Evolutionary conservation across 345 rosid genomes (phyloP), one percentile per base, ranked within the genome.

Genomic region (Citrus sinensis): DNA sequence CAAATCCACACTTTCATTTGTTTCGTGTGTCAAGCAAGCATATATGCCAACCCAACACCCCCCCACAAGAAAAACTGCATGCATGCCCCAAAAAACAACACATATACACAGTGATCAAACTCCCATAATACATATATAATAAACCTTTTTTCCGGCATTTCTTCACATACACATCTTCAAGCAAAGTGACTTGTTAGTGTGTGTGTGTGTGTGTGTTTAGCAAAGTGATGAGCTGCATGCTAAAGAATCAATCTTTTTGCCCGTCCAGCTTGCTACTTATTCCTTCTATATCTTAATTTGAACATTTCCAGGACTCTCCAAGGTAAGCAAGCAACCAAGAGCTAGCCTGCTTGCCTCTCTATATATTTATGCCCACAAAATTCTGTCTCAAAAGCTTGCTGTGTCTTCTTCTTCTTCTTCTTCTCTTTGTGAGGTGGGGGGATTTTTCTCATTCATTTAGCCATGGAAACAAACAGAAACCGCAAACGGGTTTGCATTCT

Each of bases 11-110:
- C 74, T 80, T 75, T 82, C 60, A 81, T 49, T 76, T 77, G 83
- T 86, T 85, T 40, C 76, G 76, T 58, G 61, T 78, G 82, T 78
- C 88, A 92, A 92, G 94, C 94, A 90, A 92, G 94, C 91, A 92
- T 90, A 92, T 89, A 92, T 92, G 83, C 96, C 82, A 56, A 64
- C 39, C 34, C 55, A 24, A 14, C 71, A 67, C 30, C 9, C 56
- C 34, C 22, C 34, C 22, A 1, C 37, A 35, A 1, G 19, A 51
- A 17, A 54, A 54, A 24, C 46, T 63, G 37, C 58, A 35, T 85
- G 60, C 79, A 78, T 70, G 76, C 27, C 64, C 2, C n/a, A 37
- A 8, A 29, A 27, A 25, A 40, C 0, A 16, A 40, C 0, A 16
- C 9, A 19, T 9, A 32, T 40, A 39, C 16, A 76, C 9, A 9